Percentiles rank a stretch among this genome's conserved stretches.
Conservation (phyloP, 2,329 filamentous ascomycete species). For the Alternaria triticina region DNA sequence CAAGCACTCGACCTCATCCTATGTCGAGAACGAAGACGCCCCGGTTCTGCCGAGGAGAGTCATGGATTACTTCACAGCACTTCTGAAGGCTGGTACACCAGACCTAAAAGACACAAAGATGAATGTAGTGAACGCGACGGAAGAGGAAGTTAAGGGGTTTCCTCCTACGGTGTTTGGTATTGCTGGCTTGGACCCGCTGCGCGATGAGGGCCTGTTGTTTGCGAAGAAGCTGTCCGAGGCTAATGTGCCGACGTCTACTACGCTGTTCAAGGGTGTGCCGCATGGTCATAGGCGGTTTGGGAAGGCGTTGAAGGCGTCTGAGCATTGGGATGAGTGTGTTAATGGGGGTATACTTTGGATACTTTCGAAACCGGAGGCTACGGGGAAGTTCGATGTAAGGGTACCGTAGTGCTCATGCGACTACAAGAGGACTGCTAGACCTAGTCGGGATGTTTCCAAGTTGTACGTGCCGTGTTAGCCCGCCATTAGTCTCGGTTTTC, state of each 20-base stretch:
- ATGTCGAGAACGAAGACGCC: constrained; percentile 53
- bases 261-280: constrained; percentile 60
- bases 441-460: background rate
- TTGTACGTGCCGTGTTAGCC: background rate
- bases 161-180: constrained; percentile 58
- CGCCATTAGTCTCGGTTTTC: background rate
- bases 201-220: constrained; percentile 59
- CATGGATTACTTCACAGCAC: constrained; percentile 41
- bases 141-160: constrained; percentile 50
- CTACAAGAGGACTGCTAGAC: background rate
- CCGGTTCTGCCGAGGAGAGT: constrained; percentile 54
- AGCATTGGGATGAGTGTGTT: constrained; percentile 54
- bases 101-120: constrained; percentile 43
- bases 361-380: constrained; percentile 43
- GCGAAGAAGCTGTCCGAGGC: constrained; percentile 51
- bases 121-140: constrained; percentile 42
- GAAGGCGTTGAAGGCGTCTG: constrained; percentile 48
- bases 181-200: constrained; percentile 57
- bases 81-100: constrained; percentile 32
- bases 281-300: constrained; percentile 60
- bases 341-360: constrained; percentile 55
- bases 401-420: constrained; percentile 9
- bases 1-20: constrained; percentile 55
- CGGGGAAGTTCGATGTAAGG: constrained; percentile 44
- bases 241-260: constrained; percentile 58